Evolutionary conservation across 805 yeast species (phyloP), one percentile per base, ranked within the genome.

Genomic region (Yamadazyma tumulicola): DNA sequence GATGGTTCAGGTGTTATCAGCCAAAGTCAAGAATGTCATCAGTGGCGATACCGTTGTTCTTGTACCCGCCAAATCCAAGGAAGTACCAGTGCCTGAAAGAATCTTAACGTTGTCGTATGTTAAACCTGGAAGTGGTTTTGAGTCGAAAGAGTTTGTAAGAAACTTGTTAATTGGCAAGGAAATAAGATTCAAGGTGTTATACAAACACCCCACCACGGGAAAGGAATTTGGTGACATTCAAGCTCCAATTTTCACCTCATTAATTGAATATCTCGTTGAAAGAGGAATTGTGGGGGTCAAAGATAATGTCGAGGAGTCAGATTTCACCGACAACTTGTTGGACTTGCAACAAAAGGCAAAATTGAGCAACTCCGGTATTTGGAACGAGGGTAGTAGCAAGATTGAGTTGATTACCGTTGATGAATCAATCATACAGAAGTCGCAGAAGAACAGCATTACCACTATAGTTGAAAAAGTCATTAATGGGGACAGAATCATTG

Each of bases 401-500:
- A 44, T 53, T 6, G 55, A 48, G 9, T 16, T 45, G 15, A 49
- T 61, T 15, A 39, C 46, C 4, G 41, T 74, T 20, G 47, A 61
- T 14, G 61, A 59, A 8, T 43, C 41, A 4, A 57, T 66, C 24
- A 54, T 61, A 29, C 55, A 53, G 12, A 55, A 55, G 37, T 67
- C 77, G 6, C 52, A 51, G 34, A 45, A 49, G 11, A 36, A 56
- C n/a, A 75, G 79, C 17, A 56, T 75, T 31, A 58, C 68, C 12
- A 69, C 85, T 20, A 72, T 86, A 37, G 81, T 86, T 17, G 95
- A 86, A 58, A 78, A 74, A 48, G 93, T 81, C 20, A 69, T 85
- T 39, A 65, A 80, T 42, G 96, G 95, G 31, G 95, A 86, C 59
- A 65, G 95, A 31, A 57, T 85, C n/a, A 62, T 81, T 24, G 73